A percentile compares a stretch with the other conserved stretches of the same genome.
These are phyloP conservation scores for Stachybotrys chlorohalonatus DNA, from an alignment of 2,329 filamentous ascomycete species.

Conservation along the genomic window DNA sequence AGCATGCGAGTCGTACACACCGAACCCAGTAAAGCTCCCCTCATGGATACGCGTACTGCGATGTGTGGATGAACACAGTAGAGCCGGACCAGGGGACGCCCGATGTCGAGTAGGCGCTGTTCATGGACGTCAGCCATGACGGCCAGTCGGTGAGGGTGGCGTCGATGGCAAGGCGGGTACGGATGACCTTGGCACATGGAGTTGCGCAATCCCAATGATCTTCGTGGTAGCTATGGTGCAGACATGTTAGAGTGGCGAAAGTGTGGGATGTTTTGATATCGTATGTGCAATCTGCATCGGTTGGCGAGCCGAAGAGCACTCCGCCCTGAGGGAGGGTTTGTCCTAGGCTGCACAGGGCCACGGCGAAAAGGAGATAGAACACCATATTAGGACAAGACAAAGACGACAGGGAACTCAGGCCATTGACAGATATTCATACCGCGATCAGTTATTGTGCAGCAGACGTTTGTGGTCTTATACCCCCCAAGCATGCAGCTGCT, in stretches of 20 bases:
- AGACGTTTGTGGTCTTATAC: no score
- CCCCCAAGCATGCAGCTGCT: no score
- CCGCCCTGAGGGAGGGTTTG: background rate
- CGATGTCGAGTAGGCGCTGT: slow-evolving; percentile 10
- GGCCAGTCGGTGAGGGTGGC: slow-evolving; percentile 9
- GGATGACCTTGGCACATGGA: slow-evolving; percentile 2
- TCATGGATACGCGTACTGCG: slow-evolving; percentile 3
- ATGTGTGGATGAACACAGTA: slow-evolving; percentile 9
- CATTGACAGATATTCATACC: no score
- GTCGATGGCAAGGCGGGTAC: slow-evolving; percentile 12
- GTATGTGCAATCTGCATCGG: background rate
- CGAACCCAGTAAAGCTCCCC: slow-evolving; percentile 11
- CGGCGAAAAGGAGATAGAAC: background rate
- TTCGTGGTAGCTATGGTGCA: background rate
- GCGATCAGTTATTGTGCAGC: no score
- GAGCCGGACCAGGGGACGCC: slow-evolving; percentile 8
- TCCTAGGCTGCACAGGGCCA: background rate
- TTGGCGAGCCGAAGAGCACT: background rate
- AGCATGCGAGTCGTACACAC: slow-evolving; percentile 10
- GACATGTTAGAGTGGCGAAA: background rate
- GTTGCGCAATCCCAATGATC: background rate
- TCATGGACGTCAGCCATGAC: slow-evolving; percentile 10
- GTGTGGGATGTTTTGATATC: background rate
- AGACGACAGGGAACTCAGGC: no score
- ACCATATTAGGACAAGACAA: background rate